A percentile compares a stretch with the other conserved stretches of the same genome.
phyloP scores from a whole-genome alignment of 2,329 filamentous ascomycete genomes.

The Xylaria sp. region DNA sequence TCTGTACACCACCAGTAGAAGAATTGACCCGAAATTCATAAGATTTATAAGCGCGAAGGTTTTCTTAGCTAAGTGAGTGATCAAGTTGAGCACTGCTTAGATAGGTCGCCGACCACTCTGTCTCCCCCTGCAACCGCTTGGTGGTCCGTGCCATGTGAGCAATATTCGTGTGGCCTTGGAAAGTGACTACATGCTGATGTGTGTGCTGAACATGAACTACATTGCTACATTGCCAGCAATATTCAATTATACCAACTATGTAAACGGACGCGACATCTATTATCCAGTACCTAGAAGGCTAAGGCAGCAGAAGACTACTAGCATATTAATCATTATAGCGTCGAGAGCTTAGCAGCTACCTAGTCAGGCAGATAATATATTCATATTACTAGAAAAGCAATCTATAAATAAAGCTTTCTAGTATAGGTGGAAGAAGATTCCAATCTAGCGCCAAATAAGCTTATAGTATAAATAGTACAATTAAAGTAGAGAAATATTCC shows the following conservation, averaged over 20 bases:
- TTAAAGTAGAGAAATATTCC: too few relatives aligned
- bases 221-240: neutral
- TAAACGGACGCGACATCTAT: neutral
- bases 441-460: too few relatives aligned
- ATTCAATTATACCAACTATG: neutral
- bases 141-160: constrained; percentile 24
- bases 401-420: too few relatives aligned
- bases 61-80: constrained; percentile 18
- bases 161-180: neutral
- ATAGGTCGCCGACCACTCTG: constrained; percentile 2
- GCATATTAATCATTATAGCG: neutral
- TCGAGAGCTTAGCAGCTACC: too few relatives aligned
- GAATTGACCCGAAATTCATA: neutral
- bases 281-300: neutral
- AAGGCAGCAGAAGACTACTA: neutral
- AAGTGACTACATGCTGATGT: neutral
- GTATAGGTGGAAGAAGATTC: too few relatives aligned
- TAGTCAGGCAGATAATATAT: too few relatives aligned
- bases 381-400: too few relatives aligned
- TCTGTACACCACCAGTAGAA: neutral
- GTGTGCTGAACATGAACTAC: neutral
- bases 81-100: neutral
- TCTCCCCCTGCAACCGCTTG: neutral
- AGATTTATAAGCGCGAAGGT: constrained; percentile 30
- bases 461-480: too few relatives aligned